A percentile compares a stretch with the other conserved stretches of the same genome.
phyloP scores from a whole-genome alignment of 176 grass and related monocot species.

The Chloris gayana region DNA sequence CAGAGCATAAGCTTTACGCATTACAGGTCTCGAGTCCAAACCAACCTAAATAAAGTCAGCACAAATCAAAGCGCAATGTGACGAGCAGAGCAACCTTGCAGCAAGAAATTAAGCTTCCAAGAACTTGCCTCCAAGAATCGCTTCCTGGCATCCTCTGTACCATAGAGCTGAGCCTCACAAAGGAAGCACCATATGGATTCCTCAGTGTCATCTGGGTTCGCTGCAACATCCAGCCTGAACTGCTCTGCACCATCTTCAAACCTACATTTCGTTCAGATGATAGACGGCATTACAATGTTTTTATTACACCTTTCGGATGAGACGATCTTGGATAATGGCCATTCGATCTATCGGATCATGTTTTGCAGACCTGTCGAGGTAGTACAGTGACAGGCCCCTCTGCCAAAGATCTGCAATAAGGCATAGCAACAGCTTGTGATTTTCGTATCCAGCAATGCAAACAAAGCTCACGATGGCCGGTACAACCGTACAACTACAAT shows the following conservation, averaged over 20 bases:
- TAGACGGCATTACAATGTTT: neutral
- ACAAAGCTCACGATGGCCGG: neutral
- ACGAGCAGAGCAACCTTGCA: neutral
- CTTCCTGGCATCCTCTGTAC: constrained; percentile 63
- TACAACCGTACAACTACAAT: neutral
- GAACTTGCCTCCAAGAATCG: constrained; percentile 80
- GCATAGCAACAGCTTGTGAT: neutral
- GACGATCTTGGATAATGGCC: neutral
- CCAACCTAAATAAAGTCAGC: constrained; percentile 62
- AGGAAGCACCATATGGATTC: constrained; percentile 96
- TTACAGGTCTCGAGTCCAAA: constrained; percentile 74
- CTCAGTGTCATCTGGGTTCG: constrained; percentile 79
- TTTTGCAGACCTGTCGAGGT: constrained; percentile 61
- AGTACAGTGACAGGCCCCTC: constrained; percentile 82
- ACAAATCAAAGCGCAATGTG: neutral
- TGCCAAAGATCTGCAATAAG: constrained; percentile 84
- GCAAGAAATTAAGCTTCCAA: neutral
- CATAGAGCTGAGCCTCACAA: constrained; percentile 74
- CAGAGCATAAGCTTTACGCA: constrained; percentile 64
- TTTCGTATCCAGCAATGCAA: neutral
- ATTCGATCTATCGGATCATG: neutral
- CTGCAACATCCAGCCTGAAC: constrained; percentile 80
- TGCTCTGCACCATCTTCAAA: constrained; percentile 87
- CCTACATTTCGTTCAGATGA: constrained; percentile 33
- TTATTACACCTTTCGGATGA: neutral